These are phyloP conservation scores for Neopestalotiopsis rosae DNA, from an alignment of 2,329 filamentous ascomycete genomes.

Conservation along the genomic window DNA sequence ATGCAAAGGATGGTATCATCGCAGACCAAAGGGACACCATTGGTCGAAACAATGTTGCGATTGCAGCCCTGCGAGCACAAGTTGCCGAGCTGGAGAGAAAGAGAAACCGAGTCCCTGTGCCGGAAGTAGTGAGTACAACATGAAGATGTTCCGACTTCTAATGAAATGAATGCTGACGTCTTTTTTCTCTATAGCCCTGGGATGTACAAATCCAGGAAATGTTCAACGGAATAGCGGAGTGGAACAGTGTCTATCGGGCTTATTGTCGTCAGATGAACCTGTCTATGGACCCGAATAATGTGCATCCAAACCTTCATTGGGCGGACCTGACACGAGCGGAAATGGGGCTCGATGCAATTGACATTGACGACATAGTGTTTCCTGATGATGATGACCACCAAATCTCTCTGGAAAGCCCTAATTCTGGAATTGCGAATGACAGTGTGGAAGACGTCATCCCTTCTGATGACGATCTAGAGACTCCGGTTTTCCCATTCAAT, in stretches of 20 bases:
- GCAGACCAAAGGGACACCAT: too few species aligned
- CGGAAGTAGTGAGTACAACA: too few species aligned
- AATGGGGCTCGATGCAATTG: neutral
- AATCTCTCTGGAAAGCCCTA: neutral
- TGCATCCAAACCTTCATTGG: neutral
- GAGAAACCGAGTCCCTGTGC: too few species aligned
- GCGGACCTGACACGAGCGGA: neutral
- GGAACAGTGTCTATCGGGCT: slow-evolving; percentile 1
- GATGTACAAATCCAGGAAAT: too few species aligned
- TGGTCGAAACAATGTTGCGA: too few species aligned
- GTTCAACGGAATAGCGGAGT: neutral
- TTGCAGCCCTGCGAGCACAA: too few species aligned
- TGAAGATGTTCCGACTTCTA: too few species aligned
- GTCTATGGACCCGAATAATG: slow-evolving; percentile 7
- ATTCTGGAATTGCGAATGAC: neutral
- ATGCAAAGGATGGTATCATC: too few species aligned
- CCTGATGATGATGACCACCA: neutral
- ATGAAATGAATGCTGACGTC: neutral
- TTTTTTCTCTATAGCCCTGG: neutral
- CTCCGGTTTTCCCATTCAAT: slow-evolving; percentile 28
- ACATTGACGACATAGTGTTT: neutral
- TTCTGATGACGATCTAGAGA: neutral
- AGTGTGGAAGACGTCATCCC: neutral
- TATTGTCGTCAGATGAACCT: neutral
- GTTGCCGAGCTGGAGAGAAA: too few species aligned